Base-by-base conservation (phyloP, 176 grass and related monocot species). In the Oropetium thomaeum region DNA sequence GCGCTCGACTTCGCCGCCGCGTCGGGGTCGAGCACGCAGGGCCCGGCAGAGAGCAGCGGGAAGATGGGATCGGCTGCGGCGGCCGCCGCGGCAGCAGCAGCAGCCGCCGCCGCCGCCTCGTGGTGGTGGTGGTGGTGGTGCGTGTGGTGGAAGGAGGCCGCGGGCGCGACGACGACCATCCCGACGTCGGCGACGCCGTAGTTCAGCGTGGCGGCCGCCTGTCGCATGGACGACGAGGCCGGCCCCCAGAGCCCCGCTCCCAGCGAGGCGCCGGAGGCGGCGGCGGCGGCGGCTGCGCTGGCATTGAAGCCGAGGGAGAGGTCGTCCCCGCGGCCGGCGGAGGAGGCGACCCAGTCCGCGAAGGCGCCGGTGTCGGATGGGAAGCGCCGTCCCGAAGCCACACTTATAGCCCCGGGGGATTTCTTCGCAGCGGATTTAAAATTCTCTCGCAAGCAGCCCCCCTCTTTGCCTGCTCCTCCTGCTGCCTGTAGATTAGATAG, bases 321-420 rank as follows among this genome's bases (percentile, higher is more conserved):
- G 70, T 94, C 95, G 67, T 94, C 95, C 5, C 88, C 95, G 37
- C 91, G 84, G 25, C 55, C 83, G 65, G 93, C 90, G 37, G 96
- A 88, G 47, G 91, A 86, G 0, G 85, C 79, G 58, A 88, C 89
- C 96, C 96, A 99, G 75, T 99, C 96, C 73, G 96, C 96, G 79
- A 99, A 99, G 29, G 96, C 96, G 76, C 96, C 96, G 71, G 82
- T 96, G 87, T 99, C 96, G 48, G 96, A 99, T 81, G 92, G 96
- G 87, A 99, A 96, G 80, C 96, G 84, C 85, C 96, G 92, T 70
- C 92, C 96, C 20, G 96, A 96, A 99, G 92, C 96, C 96, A 88
- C 86, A 76, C 76, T 88, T 88, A 69, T 83, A 65, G 31, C 45
- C 9, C 29, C 53, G 33, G 23, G 33, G 23, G n/a, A 62, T 47